These are phyloP conservation scores for Tricholoma hemisulphureum DNA, from an alignment of 768 basidiomycete genomes.

Conservation along the genomic window DNA sequence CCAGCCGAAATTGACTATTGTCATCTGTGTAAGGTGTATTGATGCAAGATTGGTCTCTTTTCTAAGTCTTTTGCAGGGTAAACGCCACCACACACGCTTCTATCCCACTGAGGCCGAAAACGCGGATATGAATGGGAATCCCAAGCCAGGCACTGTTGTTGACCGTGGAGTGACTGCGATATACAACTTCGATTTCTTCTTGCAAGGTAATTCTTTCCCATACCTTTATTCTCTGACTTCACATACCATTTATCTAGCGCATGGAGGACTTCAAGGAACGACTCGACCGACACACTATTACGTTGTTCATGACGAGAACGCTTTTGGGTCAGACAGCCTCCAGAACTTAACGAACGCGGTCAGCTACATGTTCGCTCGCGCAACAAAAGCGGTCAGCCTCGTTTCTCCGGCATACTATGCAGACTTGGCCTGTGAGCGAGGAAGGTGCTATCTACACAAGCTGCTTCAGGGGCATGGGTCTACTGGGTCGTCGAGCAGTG, in stretches of 20 bases:
- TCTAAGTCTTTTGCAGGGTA: constrained; percentile 31
- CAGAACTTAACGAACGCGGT: constrained; percentile 70
- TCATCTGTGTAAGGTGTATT: constrained; percentile 65
- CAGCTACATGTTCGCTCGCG: constrained; percentile 80
- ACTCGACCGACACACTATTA: constrained; percentile 78
- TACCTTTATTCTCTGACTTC: background rate
- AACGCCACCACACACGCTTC: constrained; percentile 58
- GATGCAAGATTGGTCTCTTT: background rate
- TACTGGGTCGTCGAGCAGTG: constrained; percentile 32
- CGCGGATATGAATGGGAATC: constrained; percentile 69
- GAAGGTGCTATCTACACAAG: constrained; percentile 74
- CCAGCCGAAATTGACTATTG: constrained; percentile 61
- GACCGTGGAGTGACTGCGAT: constrained; percentile 74
- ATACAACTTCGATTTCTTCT: constrained; percentile 64
- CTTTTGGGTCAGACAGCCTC: constrained; percentile 63
- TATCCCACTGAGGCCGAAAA: constrained; percentile 54
- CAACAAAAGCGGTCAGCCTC: constrained; percentile 83
- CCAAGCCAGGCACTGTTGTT: constrained; percentile 76
- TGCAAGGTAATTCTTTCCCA: constrained; percentile 50
- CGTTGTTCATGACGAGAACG: constrained; percentile 78
- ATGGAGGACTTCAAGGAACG: constrained; percentile 72
- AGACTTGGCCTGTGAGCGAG: constrained; percentile 64
- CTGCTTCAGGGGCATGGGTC: constrained; percentile 53
- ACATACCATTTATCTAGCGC: constrained; percentile 40
- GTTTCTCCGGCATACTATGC: constrained; percentile 82